A percentile compares a stretch with the other conserved stretches of the same genome.
These are phyloP conservation scores for Choiromyces venosus DNA, from an alignment of 495 filamentous ascomycete species.

Conservation along the genomic window DNA sequence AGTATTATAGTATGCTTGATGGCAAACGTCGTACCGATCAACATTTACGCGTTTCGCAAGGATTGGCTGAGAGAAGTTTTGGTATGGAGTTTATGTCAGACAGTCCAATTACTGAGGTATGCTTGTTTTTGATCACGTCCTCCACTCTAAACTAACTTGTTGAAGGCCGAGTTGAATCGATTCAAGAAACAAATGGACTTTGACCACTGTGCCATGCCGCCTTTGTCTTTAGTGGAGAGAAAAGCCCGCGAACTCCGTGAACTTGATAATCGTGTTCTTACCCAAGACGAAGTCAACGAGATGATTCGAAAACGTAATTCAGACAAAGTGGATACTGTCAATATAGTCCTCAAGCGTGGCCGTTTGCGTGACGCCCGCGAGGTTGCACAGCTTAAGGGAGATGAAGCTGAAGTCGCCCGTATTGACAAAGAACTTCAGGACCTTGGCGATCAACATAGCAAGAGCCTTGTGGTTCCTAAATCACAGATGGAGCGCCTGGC, in stretches of 20 bases:
- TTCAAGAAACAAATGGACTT: slow-evolving; percentile 68
- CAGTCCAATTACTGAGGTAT: slow-evolving; percentile 65
- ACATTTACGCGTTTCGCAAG: slow-evolving; percentile 67
- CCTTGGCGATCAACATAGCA: slow-evolving; percentile 60
- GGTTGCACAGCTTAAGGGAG: slow-evolving; percentile 57
- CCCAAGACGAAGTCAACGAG: slow-evolving; percentile 66
- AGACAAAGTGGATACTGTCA: slow-evolving; percentile 44
- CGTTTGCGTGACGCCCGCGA: slow-evolving; percentile 58
- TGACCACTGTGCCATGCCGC: slow-evolving; percentile 67
- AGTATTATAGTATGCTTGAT: slow-evolving; percentile 71
- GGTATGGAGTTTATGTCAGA: slow-evolving; percentile 82
- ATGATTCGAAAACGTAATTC: slow-evolving; percentile 65
- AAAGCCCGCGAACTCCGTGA: slow-evolving; percentile 79
- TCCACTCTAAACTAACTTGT: slow-evolving; percentile 38
- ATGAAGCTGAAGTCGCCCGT: slow-evolving; percentile 55
- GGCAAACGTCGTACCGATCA: slow-evolving; percentile 66
- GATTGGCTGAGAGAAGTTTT: slow-evolving; percentile 69
- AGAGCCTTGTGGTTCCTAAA: slow-evolving; percentile 23
- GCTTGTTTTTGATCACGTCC: slow-evolving; percentile 25
- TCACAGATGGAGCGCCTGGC: slow-evolving; percentile 60
- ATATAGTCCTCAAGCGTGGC: slow-evolving; percentile 60
- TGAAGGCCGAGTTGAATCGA: slow-evolving; percentile 71
- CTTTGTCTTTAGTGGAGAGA: slow-evolving; percentile 54
- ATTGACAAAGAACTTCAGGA: slow-evolving; percentile 63
- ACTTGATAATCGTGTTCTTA: slow-evolving; percentile 72